Base-by-base conservation (phyloP, 495 filamentous ascomycete genomes). In the Daldinia childiae region DNA sequence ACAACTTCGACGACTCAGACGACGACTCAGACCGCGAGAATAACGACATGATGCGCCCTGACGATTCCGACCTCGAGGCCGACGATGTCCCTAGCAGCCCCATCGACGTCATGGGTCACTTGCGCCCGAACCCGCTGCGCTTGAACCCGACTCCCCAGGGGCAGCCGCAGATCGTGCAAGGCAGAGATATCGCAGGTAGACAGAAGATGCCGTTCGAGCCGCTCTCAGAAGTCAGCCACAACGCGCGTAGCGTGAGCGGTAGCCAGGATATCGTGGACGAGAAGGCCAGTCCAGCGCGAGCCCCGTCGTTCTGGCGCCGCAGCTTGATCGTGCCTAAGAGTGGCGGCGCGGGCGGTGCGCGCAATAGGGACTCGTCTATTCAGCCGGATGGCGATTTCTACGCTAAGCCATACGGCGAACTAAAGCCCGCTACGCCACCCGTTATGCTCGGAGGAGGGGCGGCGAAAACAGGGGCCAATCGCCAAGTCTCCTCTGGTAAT, bases 311-410 rank as follows among this genome's bases (percentile, higher is more conserved):
- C 41, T 71, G 63, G 73, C 69, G 66, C 3, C 74, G 55, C 64
- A 77, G 52, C 72, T 30, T 36, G 30, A 71, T 24, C 15, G 75
- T 57, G 52, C 69, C 27, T 67, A 79, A 41, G 81, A 79, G 65
- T 45, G 61, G 74, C 50, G 78, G 74, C 0, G 29, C 26, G 52
- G 45, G 32, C 52, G 62, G 17, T 8, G 51, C 55, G 15, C 64
- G 56, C 74, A 24, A 77, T 74, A 58, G 85, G 52, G 74, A 78
- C 59, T 79, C 79, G 57, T 82, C 81, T 9, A 84, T 85, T 39
- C 80, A 90, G 83, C 71, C 85, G 78, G 67, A 90, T 76, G 26
- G 78, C 77, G 58, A 85, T 81, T 86, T 86, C 77, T 84, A 81
- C 65, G 70, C 82, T 0, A 87, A 86, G 69, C 81, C 80, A 55